phyloP scores from a whole-genome alignment of 495 filamentous ascomycete genomes.

The Tuber indicum region DNA sequence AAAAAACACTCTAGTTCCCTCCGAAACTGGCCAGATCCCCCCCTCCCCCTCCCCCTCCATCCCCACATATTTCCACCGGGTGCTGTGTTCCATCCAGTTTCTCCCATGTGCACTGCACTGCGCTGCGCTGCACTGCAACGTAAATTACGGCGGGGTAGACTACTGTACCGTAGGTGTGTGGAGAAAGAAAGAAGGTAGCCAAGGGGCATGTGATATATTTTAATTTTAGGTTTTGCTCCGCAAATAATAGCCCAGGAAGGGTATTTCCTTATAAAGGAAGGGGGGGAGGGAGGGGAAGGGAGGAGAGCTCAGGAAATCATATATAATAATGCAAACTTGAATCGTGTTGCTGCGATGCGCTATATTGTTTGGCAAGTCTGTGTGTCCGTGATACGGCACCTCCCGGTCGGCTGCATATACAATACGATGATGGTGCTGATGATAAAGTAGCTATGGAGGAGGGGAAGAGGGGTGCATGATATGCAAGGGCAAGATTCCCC shows the following conservation, averaged over 20 bases:
- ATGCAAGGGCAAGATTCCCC: background rate
- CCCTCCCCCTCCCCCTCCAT: too few species aligned
- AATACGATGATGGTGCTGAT: background rate
- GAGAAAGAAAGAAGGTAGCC: background rate
- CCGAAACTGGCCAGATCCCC: background rate
- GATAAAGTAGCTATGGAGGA: background rate
- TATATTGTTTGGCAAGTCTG: background rate
- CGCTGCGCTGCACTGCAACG: background rate
- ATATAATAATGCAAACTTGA: background rate
- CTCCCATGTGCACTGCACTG: too few species aligned
- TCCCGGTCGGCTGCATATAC: background rate
- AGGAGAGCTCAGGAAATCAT: background rate
- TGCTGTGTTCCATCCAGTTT: background rate
- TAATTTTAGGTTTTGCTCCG: background rate
- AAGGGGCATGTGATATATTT: background rate
- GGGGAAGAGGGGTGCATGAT: background rate
- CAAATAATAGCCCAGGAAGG: background rate
- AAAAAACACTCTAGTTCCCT: background rate
- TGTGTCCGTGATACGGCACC: background rate
- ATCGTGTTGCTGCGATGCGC: too few species aligned
- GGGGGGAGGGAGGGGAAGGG: background rate
- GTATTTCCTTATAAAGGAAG: background rate
- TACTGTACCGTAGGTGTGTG: too few species aligned
- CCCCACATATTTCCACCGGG: background rate
- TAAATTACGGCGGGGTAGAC: too few species aligned